These are phyloP conservation scores for Lactarius deliciosus DNA, from an alignment of 768 basidiomycete species.

Conservation along the genomic window DNA sequence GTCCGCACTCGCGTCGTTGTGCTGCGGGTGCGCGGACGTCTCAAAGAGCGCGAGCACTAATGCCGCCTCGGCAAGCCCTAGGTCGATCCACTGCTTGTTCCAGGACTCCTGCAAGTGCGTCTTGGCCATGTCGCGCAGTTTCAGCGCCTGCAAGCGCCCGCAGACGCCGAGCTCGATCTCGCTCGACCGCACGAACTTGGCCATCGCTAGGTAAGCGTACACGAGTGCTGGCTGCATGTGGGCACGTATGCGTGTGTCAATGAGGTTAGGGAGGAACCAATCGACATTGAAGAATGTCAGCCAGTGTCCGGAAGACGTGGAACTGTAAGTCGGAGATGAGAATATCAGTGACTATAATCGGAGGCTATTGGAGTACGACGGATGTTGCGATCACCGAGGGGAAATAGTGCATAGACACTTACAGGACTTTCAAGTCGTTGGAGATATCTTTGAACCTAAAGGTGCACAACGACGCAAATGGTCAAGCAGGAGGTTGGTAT, in stretches of 20 bases:
- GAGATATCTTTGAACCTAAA: slow-evolving; percentile 51
- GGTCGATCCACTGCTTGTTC: slow-evolving; percentile 53
- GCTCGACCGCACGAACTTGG: slow-evolving; percentile 71
- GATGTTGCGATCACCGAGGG: slow-evolving; percentile 19
- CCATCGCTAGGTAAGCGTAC: slow-evolving; percentile 65
- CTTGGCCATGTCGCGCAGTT: slow-evolving; percentile 58
- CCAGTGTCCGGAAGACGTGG: slow-evolving; percentile 61
- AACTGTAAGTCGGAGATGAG: slow-evolving; percentile 42
- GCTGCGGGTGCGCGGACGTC: slow-evolving; percentile 66
- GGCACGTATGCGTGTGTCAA: slow-evolving; percentile 50
- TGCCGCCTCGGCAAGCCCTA: slow-evolving; percentile 70
- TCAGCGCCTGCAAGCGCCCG: slow-evolving; percentile 59
- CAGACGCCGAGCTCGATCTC: slow-evolving; percentile 53
- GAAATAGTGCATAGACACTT: slow-evolving; percentile 30
- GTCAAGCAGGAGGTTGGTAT: slow-evolving; percentile 4
- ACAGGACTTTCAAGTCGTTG: slow-evolving; percentile 55
- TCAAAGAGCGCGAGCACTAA: slow-evolving; percentile 78
- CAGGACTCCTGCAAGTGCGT: slow-evolving; percentile 52
- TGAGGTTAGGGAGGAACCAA: slow-evolving; percentile 53
- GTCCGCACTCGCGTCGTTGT: slow-evolving; percentile 54
- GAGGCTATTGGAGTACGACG: background rate
- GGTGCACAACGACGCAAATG: slow-evolving; percentile 7
- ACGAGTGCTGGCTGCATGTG: slow-evolving; percentile 71
- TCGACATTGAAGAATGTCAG: slow-evolving; percentile 66
- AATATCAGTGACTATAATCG: background rate